A percentile compares a stretch with the other conserved stretches of the same genome.
These are phyloP conservation scores for Podospora fimiseda DNA, from an alignment of 495 filamentous ascomycete species.

Conservation along the genomic window DNA sequence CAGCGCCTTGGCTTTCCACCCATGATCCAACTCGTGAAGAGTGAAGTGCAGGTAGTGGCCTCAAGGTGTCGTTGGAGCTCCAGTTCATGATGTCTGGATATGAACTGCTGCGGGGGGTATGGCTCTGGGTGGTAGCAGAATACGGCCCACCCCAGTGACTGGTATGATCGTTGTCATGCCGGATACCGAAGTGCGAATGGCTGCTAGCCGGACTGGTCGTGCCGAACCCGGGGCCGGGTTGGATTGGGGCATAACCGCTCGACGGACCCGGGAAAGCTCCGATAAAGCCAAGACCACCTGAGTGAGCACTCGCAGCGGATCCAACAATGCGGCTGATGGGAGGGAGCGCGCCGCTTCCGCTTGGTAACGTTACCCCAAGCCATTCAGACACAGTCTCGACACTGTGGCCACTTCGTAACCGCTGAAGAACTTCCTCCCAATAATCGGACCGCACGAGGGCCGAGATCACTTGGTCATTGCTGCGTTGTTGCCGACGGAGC, in stretches of 20 bases:
- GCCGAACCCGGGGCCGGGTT: neutral
- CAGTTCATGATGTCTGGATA: slow-evolving; percentile 35
- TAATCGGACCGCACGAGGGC: slow-evolving; percentile 39
- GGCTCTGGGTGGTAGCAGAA: slow-evolving; percentile 35
- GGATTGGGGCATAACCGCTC: slow-evolving; percentile 8
- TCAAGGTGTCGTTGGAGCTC: slow-evolving; percentile 23
- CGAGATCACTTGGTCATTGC: slow-evolving; percentile 40
- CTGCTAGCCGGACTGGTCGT: slow-evolving; percentile 16
- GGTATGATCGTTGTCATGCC: slow-evolving; percentile 31
- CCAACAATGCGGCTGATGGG: slow-evolving; percentile 10
- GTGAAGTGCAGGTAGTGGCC: slow-evolving; percentile 16
- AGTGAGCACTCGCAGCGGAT: neutral
- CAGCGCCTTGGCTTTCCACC: slow-evolving; percentile 26
- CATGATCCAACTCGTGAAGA: slow-evolving; percentile 35
- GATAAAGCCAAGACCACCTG: slow-evolving; percentile 1
- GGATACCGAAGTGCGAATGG: slow-evolving; percentile 14
- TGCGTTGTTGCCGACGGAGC: slow-evolving; percentile 40
- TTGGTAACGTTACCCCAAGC: slow-evolving; percentile 29
- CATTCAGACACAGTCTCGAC: slow-evolving; percentile 44
- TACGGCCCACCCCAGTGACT: slow-evolving; percentile 37
- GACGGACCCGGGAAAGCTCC: slow-evolving; percentile 5
- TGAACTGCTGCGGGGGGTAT: slow-evolving; percentile 33
- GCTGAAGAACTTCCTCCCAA: slow-evolving; percentile 43
- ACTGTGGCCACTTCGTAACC: slow-evolving; percentile 42
- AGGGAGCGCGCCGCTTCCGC: slow-evolving; percentile 11